phyloP scores from a whole-genome alignment of 805 yeast genomes.

The Phaffomyces opuntiae region DNA sequence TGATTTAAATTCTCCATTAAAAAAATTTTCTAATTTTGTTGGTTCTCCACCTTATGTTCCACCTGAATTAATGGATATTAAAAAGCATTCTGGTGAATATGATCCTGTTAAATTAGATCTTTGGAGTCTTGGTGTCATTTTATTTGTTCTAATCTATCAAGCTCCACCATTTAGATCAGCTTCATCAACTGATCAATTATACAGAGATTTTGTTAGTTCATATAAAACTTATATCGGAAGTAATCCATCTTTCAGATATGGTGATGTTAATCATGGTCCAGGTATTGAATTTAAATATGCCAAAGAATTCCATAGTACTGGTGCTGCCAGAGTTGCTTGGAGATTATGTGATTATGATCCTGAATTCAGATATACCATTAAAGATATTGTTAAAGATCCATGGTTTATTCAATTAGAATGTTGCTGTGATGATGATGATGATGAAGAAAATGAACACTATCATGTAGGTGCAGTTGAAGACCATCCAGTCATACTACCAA shows the following conservation, averaged over 20 bases:
- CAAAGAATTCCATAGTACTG: slow-evolving; percentile 46
- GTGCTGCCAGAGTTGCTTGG: slow-evolving; percentile 69
- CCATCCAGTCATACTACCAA: neutral
- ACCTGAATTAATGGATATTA: slow-evolving; percentile 58
- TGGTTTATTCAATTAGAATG: slow-evolving; percentile 56
- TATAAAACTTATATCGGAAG: slow-evolving; percentile 33
- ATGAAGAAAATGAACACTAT: slow-evolving; percentile 4
- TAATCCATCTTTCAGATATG: slow-evolving; percentile 43
- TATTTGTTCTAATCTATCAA: slow-evolving; percentile 53
- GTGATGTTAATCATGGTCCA: slow-evolving; percentile 48
- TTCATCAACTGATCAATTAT: slow-evolving; percentile 38
- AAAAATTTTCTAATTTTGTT: slow-evolving; percentile 39
- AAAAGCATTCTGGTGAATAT: slow-evolving; percentile 32
- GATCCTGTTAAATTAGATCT: slow-evolving; percentile 64
- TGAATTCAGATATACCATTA: slow-evolving; percentile 44
- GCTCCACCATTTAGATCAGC: slow-evolving; percentile 57
- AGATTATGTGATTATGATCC: slow-evolving; percentile 62
- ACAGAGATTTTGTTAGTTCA: slow-evolving; percentile 46
- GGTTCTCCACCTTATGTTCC: slow-evolving; percentile 82
- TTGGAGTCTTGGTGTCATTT: slow-evolving; percentile 67
- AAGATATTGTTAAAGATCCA: slow-evolving; percentile 50
- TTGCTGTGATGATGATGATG: slow-evolving; percentile 44
- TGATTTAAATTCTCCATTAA: slow-evolving; percentile 36
- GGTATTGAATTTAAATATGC: slow-evolving; percentile 71
- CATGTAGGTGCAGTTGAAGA: slow-evolving; percentile 6